Percentiles rank a stretch among this genome's conserved stretches.
Conservation (phyloP, 139 green algal species). For the Volvox reticuliferus region DNA sequence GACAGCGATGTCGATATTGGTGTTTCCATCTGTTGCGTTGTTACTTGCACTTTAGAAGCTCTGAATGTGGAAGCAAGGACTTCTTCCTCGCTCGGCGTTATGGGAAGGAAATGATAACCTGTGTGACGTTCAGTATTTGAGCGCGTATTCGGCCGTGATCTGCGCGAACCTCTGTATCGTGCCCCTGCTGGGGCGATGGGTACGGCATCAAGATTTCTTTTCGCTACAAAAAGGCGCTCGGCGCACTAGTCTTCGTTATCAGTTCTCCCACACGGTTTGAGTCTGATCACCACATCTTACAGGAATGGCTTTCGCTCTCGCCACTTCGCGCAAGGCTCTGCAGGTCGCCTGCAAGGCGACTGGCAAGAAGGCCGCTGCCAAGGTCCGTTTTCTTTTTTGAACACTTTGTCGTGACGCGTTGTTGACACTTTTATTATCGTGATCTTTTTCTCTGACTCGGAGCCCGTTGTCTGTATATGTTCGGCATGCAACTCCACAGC, state of each 20-base stretch:
- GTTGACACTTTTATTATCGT: not conserved
- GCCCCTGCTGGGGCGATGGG: too few relatives aligned
- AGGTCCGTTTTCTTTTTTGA: not conserved
- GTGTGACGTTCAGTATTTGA: not conserved
- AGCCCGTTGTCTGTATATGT: not conserved
- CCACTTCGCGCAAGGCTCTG: conserved; percentile 29
- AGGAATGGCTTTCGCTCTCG: conserved; percentile 42
- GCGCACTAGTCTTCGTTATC: not conserved
- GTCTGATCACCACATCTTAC: not conserved
- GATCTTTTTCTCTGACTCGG: not conserved
- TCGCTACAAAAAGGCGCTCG: not conserved
- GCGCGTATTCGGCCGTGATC: not conserved
- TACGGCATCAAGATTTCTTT: not conserved
- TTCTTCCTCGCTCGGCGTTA: not conserved
- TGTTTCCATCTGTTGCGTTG: not conserved
- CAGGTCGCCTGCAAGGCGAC: conserved; percentile 34
- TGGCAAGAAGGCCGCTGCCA: conserved; percentile 37
- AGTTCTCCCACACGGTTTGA: not conserved
- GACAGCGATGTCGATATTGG: too few relatives aligned
- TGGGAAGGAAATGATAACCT: not conserved
- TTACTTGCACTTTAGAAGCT: not conserved
- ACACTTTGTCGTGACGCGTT: not conserved
- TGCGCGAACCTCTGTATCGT: not conserved
- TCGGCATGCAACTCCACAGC: not conserved
- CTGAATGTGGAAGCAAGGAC: not conserved